Conservation (phyloP, 148 eudicot species). For the Rhododendron vialii region DNA sequence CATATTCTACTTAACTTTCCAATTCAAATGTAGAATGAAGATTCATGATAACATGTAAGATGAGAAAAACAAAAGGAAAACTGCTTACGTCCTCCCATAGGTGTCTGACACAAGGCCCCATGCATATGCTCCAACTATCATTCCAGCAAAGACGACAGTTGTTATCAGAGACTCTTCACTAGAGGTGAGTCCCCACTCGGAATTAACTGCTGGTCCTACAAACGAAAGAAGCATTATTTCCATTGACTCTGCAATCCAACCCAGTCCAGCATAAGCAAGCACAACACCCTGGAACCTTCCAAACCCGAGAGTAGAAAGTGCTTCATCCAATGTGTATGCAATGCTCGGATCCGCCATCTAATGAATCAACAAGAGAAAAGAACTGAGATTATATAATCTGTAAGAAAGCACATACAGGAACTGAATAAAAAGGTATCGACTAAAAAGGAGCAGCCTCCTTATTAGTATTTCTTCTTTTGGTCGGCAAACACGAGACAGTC, state of each 20-base stretch:
- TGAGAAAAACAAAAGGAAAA: background rate
- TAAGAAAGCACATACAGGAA: background rate
- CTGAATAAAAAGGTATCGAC: background rate
- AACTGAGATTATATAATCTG: background rate
- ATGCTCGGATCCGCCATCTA: slow-evolving; percentile 15
- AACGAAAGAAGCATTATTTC: slow-evolving; percentile 44
- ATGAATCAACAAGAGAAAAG: background rate
- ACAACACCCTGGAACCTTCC: slow-evolving; percentile 36
- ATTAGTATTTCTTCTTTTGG: background rate
- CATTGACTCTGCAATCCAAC: slow-evolving; percentile 44
- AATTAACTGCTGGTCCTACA: slow-evolving; percentile 33
- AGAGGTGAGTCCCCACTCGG: slow-evolving; percentile 35
- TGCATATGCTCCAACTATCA: slow-evolving; percentile 38
- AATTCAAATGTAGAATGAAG: background rate
- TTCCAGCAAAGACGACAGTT: slow-evolving; percentile 36
- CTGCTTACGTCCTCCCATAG: slow-evolving; percentile 35
- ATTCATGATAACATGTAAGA: background rate
- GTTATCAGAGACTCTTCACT: slow-evolving; percentile 34
- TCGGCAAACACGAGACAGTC: background rate
- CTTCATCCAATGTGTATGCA: slow-evolving; percentile 25
- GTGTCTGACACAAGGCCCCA: slow-evolving; percentile 39
- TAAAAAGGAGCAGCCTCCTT: background rate
- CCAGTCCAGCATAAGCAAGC: slow-evolving; percentile 36
- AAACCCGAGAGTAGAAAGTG: slow-evolving; percentile 30
- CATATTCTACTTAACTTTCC: background rate